Base-by-base conservation (phyloP, 2,329 filamentous ascomycete genomes). In the Aspergillus felis region DNA sequence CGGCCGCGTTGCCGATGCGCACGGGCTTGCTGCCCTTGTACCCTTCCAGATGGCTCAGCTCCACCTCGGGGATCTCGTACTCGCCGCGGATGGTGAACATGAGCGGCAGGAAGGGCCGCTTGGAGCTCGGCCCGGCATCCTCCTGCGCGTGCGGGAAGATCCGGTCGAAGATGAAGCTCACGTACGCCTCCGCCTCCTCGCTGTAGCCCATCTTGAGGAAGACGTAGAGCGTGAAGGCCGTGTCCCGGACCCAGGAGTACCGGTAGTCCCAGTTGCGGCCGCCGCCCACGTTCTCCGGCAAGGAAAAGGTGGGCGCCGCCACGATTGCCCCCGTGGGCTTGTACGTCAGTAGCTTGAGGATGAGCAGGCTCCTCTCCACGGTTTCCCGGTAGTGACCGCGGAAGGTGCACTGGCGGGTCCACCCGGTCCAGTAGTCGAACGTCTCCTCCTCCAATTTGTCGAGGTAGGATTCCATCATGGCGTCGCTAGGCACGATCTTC, bases 1-100 rank as follows among this genome's bases (percentile, higher is more conserved):
- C 88, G 1, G 89, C 89, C 0, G 87, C 88, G 63, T 92, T 92
- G 10, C 89, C 89, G 52, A 92, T 88, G 2, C 89, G 83, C 24
- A 92, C 89, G 0, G 89, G 89, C 50, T 76, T 81, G 69, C 88
- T 91, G 27, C 83, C 82, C 53, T 85, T 80, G 69, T 92, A 91
- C 2, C 89, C 89, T 48, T 90, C 86, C 2, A 92, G 79, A 64
- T 92, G 89, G 53, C 78, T 72, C 5, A 91, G 79, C 61, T 89
- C 87, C 38, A 80, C 66, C 72, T 91, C 89, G 0, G 88, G 87
- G 41, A 92, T 89, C 42, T 91, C 85, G 1, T 87, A 91, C 48
- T 85, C 86, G 50, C 89, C 89, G 25, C 84, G 81, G 62, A 92
- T 91, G 44, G 87, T 90, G 68, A 92, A 91, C 89, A 92, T 92